Percentiles rank a stretch among this genome's conserved stretches.
Evolutionary conservation across 495 filamentous ascomycete species (phyloP).

Genomic region (Penicillium fimorum): DNA sequence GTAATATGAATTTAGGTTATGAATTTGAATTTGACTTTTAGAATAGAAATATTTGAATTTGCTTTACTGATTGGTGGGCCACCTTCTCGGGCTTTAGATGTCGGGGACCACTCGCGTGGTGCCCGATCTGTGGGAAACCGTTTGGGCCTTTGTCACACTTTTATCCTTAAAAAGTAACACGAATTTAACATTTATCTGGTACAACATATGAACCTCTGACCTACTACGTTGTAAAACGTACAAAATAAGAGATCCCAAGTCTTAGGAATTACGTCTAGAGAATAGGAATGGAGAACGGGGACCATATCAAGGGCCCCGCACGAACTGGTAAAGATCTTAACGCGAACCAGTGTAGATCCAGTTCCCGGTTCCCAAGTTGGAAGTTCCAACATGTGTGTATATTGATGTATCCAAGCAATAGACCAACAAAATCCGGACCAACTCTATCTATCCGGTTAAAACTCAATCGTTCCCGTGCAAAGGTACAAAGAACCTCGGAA

Average conservation of each 20-base stretch:
- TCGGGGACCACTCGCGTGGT: constrained; percentile 32
- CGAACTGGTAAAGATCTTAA: not conserved
- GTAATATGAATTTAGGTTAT: not conserved
- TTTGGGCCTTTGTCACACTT: constrained; percentile 15
- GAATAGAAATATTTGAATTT: not conserved
- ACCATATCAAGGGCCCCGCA: not conserved
- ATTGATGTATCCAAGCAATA: not conserved
- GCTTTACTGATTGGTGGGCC: constrained; percentile 17
- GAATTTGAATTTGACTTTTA: not conserved
- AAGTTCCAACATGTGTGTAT: not conserved
- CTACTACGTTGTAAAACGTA: too few species aligned
- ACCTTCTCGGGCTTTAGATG: constrained; percentile 24
- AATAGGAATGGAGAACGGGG: not conserved
- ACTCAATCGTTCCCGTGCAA: constrained; percentile 27
- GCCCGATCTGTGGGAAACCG: constrained; percentile 31
- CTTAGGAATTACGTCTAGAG: not conserved
- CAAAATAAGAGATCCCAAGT: too few species aligned
- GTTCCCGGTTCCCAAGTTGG: not conserved
- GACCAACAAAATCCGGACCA: constrained; percentile 1
- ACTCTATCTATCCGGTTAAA: constrained; percentile 32
- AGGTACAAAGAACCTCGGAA: constrained; percentile 12
- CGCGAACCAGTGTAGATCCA: not conserved
- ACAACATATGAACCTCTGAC: too few species aligned
- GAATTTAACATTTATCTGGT: too few species aligned
- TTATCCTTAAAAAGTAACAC: not conserved